Evolutionary conservation across 441 rosid genomes (phyloP).

Genomic region (Mallotus japonicus): DNA sequence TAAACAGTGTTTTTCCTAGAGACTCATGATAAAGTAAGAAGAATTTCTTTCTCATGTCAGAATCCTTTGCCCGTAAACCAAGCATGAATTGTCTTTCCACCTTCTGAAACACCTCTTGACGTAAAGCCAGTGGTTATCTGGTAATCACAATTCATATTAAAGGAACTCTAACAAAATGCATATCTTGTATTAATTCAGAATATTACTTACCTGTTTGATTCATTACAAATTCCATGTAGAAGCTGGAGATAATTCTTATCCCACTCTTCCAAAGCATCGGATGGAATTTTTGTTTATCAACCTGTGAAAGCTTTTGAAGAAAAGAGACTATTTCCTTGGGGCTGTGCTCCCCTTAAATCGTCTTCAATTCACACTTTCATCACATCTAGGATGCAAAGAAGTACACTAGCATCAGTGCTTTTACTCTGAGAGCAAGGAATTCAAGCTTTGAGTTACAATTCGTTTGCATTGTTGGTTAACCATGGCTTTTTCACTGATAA

Average conservation of each 20-base stretch:
- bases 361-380: constrained; percentile 90
- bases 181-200: constrained; percentile 5
- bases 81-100: constrained; percentile 98
- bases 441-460: constrained; percentile 68
- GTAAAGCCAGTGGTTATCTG: constrained; percentile 64
- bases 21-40: constrained; percentile 86
- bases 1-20: constrained; percentile 68
- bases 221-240: constrained; percentile 85
- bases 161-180: constrained; percentile 21
- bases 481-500: constrained; percentile 89
- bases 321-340: constrained; percentile 82
- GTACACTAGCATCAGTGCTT: constrained; percentile 87
- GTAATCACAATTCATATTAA: constrained; percentile 27
- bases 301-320: constrained; percentile 90
- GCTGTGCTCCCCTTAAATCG: constrained; percentile 54
- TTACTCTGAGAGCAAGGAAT: constrained; percentile 81
- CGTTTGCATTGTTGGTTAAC: constrained; percentile 79
- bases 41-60: constrained; percentile 84
- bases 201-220: constrained; percentile 72
- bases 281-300: constrained; percentile 80
- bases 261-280: constrained; percentile 80
- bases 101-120: constrained; percentile 93
- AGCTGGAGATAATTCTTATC: constrained; percentile 89
- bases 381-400: constrained; percentile 81
- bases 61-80: constrained; percentile 96